Evolutionary conservation across 768 basidiomycete genomes (phyloP).

Genomic region (Pulveroboletus sp.): DNA sequence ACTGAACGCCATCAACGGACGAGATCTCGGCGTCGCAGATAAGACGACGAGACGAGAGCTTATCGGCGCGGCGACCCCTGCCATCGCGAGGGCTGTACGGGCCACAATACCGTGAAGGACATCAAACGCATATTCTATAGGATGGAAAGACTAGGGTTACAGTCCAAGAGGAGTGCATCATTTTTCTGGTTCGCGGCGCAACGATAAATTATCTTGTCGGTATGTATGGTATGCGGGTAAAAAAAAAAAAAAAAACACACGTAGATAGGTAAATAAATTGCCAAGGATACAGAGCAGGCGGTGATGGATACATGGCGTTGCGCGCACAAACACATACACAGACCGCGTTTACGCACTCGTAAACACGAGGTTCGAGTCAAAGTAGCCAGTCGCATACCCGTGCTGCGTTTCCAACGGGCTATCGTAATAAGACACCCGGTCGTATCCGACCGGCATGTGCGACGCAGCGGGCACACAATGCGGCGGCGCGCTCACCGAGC

Average conservation of each 20-base stretch:
- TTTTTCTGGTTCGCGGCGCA: conserved; percentile 15
- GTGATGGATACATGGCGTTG: conserved; percentile 20
- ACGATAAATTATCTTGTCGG: conserved; percentile 8
- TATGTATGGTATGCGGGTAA: conserved; percentile 13
- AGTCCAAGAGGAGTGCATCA: background rate
- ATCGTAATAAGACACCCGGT: conserved; percentile 28
- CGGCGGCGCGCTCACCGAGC: conserved; percentile 12
- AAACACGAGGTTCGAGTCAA: conserved; percentile 23
- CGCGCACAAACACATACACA: background rate
- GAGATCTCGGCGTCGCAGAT: too few relatives aligned
- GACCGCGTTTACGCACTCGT: conserved; percentile 20
- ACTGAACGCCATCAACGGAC: background rate
- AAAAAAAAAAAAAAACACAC: too few relatives aligned
- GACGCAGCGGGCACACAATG: conserved; percentile 21
- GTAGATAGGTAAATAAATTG: conserved; percentile 25
- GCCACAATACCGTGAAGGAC: too few relatives aligned
- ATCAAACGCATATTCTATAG: too few relatives aligned
- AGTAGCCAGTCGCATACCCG: conserved; percentile 17
- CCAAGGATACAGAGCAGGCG: conserved; percentile 23
- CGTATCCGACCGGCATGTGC: conserved; percentile 21
- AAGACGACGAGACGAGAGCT: background rate
- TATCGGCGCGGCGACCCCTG: too few relatives aligned
- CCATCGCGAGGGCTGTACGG: too few relatives aligned
- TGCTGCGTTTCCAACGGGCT: conserved; percentile 21
- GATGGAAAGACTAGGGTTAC: too few relatives aligned